A percentile compares a stretch with the other conserved stretches of the same genome.
Evolutionary conservation across 805 yeast species (phyloP).

Genomic region (Saccharomycopsis amapae): DNA sequence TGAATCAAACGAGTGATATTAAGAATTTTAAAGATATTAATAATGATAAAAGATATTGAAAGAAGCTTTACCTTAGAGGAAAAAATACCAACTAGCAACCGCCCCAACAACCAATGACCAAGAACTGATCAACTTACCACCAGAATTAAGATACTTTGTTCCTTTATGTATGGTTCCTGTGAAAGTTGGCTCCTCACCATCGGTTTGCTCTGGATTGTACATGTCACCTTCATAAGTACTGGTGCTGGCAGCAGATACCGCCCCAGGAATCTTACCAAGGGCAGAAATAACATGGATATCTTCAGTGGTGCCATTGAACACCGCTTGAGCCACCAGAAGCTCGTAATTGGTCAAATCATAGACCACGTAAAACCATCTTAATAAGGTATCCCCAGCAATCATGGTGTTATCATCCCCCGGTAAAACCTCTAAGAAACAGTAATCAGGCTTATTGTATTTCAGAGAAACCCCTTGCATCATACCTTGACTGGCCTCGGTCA

Average conservation of each 20-base stretch:
- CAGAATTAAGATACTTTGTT: background rate
- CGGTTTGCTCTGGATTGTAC: background rate
- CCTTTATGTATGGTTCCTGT: background rate
- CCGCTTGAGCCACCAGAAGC: constrained; percentile 41
- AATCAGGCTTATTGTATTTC: background rate
- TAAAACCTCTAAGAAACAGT: constrained; percentile 6
- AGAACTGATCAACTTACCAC: too few relatives aligned
- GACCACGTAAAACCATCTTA: constrained; percentile 46
- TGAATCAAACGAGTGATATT: too few relatives aligned
- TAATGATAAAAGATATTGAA: too few relatives aligned
- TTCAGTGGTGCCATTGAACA: constrained; percentile 21
- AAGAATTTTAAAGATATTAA: too few relatives aligned
- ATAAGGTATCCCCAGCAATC: constrained; percentile 47
- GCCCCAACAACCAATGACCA: too few relatives aligned
- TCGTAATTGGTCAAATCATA: constrained; percentile 42
- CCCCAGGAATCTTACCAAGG: constrained; percentile 55
- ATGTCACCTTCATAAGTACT: constrained; percentile 1
- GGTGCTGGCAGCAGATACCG: constrained; percentile 32
- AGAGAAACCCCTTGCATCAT: too few relatives aligned
- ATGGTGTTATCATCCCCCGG: constrained; percentile 24
- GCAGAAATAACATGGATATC: constrained; percentile 33
- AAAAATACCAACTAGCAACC: too few relatives aligned
- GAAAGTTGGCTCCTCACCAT: constrained; percentile 7
- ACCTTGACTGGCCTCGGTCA: constrained; percentile 1
- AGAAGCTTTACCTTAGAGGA: too few relatives aligned